phyloP scores from a whole-genome alignment of 768 basidiomycete genomes.

The Pleurotus eryngii region DNA sequence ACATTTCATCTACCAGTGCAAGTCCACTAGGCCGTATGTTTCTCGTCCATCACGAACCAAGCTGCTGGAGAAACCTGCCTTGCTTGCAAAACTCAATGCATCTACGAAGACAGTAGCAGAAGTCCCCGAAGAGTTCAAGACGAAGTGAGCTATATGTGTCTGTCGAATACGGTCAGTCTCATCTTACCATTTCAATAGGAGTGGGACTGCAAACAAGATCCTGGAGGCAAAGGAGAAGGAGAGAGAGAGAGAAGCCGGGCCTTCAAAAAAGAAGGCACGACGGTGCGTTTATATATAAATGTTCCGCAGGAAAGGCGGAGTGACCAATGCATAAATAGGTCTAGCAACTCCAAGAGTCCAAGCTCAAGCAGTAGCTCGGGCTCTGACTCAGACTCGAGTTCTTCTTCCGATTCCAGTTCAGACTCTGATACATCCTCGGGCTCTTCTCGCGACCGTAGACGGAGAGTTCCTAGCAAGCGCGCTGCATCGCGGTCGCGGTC shows the following conservation, averaged over 20 bases:
- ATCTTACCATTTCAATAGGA: constrained; percentile 33
- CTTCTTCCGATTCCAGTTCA: constrained; percentile 31
- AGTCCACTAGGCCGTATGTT: constrained; percentile 73
- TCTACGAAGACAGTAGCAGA: constrained; percentile 78
- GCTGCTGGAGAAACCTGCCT: constrained; percentile 74
- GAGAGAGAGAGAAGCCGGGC: constrained; percentile 43
- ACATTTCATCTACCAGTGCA: constrained; percentile 92
- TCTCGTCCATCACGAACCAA: constrained; percentile 88
- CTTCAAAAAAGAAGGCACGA: constrained; percentile 35
- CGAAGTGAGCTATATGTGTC: constrained; percentile 46
- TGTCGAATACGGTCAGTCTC: constrained; percentile 1
- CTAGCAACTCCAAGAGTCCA: constrained; percentile 6
- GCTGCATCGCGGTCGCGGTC: background rate
- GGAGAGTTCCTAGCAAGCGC: constrained; percentile 30
- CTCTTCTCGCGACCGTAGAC: constrained; percentile 39
- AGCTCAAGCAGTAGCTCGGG: constrained; percentile 8
- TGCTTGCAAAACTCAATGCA: constrained; percentile 62
- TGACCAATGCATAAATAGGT: too few species aligned
- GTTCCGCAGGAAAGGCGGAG: too few species aligned
- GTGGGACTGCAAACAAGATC: constrained; percentile 82
- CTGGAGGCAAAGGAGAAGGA: constrained; percentile 81
- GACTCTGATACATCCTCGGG: constrained; percentile 34
- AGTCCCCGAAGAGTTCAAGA: constrained; percentile 89
- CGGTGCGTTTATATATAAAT: constrained; percentile 19
- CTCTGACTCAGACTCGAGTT: constrained; percentile 21